A percentile compares a stretch with the other conserved stretches of the same genome.
Evolutionary conservation across 2,329 filamentous ascomycete genomes (phyloP).

Genomic region (Ambrosiella xylebori): DNA sequence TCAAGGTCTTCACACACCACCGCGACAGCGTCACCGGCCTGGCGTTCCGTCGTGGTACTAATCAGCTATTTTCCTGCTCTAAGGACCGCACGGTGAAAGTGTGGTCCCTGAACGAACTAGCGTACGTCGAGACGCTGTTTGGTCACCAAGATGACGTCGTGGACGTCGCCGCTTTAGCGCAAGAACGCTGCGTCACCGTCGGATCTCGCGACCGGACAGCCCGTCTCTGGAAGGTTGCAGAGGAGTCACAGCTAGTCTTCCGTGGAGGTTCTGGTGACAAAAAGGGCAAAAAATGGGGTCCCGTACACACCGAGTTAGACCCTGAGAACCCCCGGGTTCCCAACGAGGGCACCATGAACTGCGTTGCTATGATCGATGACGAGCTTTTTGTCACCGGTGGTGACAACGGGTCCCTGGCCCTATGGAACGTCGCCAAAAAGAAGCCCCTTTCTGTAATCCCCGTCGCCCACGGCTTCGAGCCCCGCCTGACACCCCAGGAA

Average conservation of each 20-base stretch:
- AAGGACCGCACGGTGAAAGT: slow-evolving; percentile 89
- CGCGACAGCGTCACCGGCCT: slow-evolving; percentile 73
- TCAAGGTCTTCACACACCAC: slow-evolving; percentile 81
- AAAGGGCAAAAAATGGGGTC: slow-evolving; percentile 19
- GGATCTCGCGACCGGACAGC: slow-evolving; percentile 84
- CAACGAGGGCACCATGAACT: slow-evolving; percentile 76
- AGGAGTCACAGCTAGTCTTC: slow-evolving; percentile 91
- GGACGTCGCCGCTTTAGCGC: slow-evolving; percentile 63
- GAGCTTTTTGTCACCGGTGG: slow-evolving; percentile 83
- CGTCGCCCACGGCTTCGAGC: slow-evolving; percentile 72
- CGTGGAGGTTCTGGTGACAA: slow-evolving; percentile 57
- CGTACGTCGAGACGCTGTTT: slow-evolving; percentile 90
- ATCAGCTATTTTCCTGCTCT: slow-evolving; percentile 82
- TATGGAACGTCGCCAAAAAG: slow-evolving; percentile 89
- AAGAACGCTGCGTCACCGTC: slow-evolving; percentile 81
- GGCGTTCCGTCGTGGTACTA: slow-evolving; percentile 70
- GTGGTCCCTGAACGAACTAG: slow-evolving; percentile 81
- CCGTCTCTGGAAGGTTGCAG: slow-evolving; percentile 85
- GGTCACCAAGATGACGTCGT: slow-evolving; percentile 87
- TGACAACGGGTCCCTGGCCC: slow-evolving; percentile 70
- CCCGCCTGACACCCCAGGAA: slow-evolving; percentile 46
- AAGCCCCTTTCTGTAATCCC: slow-evolving; percentile 71
- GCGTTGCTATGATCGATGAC: slow-evolving; percentile 76
- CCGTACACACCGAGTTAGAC: slow-evolving; percentile 15
- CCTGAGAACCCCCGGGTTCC: slow-evolving; percentile 29